Conservation (phyloP, 202 grass and related monocot genomes). For the Panicum virgatum region DNA sequence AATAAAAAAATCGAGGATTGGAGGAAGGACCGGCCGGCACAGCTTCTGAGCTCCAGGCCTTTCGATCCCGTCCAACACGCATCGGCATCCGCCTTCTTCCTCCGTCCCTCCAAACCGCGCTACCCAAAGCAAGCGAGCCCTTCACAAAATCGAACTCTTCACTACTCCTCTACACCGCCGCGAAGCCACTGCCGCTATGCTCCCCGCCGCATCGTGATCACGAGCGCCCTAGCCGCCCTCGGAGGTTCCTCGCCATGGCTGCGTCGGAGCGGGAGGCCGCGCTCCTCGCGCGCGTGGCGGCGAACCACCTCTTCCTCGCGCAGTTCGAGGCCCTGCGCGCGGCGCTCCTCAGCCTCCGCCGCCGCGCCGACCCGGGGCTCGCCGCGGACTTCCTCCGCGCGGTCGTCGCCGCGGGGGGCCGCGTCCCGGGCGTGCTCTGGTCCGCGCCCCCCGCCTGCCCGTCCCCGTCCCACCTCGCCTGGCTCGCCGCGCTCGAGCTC, state of each 20-base stretch:
- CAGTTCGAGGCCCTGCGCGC: constrained; percentile 93
- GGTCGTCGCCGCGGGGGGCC: constrained; percentile 60
- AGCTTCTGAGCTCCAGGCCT: not conserved
- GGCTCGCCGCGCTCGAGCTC: constrained; percentile 88
- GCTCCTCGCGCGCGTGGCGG: constrained; percentile 73
- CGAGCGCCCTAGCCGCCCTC: not conserved
- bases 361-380: constrained; percentile 59
- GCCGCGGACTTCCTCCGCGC: constrained; percentile 60
- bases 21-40: not conserved
- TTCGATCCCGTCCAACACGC: not conserved
- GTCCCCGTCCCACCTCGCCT: constrained; percentile 84
- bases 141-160: constrained; percentile 13
- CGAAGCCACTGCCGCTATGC: constrained; percentile 6
- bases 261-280: constrained; percentile 69
- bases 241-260: constrained; percentile 45
- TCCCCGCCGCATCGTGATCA: constrained; percentile 23
- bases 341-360: constrained; percentile 80
- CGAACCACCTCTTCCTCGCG: constrained; percentile 89
- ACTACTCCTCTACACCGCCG: not conserved
- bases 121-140: constrained; percentile 3
- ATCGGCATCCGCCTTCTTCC: constrained; percentile 2
- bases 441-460: constrained; percentile 55
- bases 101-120: not conserved
- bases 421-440: constrained; percentile 70
- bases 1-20: too few relatives aligned